Evolutionary conservation across 2,329 filamentous ascomycete species (phyloP), one percentile per base, ranked within the genome.

Genomic region (Dothidotthia symphoricarpi): DNA sequence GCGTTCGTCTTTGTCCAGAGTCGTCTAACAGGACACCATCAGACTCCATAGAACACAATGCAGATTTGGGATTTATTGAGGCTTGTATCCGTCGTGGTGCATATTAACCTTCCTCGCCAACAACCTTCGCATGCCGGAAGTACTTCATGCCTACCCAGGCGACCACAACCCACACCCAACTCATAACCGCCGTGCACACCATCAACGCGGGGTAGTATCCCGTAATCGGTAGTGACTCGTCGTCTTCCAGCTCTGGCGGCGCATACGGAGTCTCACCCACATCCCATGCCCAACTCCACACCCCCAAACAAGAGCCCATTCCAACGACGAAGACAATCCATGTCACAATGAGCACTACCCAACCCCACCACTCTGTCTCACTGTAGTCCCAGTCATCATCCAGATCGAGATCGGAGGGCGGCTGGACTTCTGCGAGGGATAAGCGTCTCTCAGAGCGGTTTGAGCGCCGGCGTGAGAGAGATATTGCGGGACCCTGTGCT

Each of bases 101-200:
- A 17, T 30, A 36, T 41, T 61, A 64, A 22, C 56, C 55, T 33
- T 80, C 77, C 25, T 80, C 78, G 14, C 75, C 76, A 30, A 76
- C 87, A 61, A 97, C 94, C 72, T 95, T 95, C 24, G 93, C 91
- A 74, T 98, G 93, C 54, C 90, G 82, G 63, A 98, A 98, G 68
- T 97, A 97, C 67, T 98, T 98, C 91, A 98, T 97, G 16, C 93
- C 93, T 32, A 97, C 85, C 93, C 93, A 98, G 9, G 94, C 93
- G 41, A 94, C 83, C 10, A 95, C 82, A 13, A 97, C 93, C 93
- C 93, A 98, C 5, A 97, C 88, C 93, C 93, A 98, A 13, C 90
- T 89, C 87, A 98, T 96, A 17, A 98, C 87, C 3, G 90, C 84
- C 3, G 91, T 96, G 52, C 97, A 73, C 41, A 97, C 93, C 49